Percentiles rank a stretch among this genome's conserved stretches.
phyloP scores from a whole-genome alignment of 257 asterid species.

The Fraxinus pennsylvanica region DNA sequence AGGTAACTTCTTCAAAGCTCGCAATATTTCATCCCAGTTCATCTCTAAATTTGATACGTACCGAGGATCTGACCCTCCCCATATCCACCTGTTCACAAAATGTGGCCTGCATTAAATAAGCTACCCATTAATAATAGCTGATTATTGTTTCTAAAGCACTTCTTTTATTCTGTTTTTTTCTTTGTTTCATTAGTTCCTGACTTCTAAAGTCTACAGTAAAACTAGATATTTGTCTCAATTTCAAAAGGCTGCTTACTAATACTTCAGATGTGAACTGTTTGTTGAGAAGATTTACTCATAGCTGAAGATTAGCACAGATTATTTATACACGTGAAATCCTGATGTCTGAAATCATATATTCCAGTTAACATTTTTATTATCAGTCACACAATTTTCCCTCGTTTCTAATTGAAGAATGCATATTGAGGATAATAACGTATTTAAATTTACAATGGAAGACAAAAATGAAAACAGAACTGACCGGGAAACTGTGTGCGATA shows the following conservation, averaged over 20 bases:
- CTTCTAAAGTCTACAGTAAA: not conserved
- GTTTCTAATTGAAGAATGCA: not conserved
- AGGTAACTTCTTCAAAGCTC: conserved; percentile 33
- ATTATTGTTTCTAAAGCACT: not conserved
- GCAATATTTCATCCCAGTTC: conserved; percentile 50
- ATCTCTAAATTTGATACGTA: conserved; percentile 53
- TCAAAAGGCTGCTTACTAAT: not conserved
- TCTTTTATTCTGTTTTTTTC: not conserved
- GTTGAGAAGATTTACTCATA: not conserved
- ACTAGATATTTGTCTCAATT: not conserved
- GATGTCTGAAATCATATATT: not conserved
- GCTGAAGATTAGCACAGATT: not conserved
- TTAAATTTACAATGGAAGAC: not conserved
- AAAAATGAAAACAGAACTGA: conserved; percentile 24
- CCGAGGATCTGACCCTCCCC: conserved; percentile 67
- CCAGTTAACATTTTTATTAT: not conserved
- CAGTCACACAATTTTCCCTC: not conserved
- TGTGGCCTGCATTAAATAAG: conserved; percentile 62
- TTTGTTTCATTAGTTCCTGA: not conserved
- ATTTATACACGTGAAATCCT: not conserved
- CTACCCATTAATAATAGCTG: conserved; percentile 8
- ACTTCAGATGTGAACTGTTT: not conserved
- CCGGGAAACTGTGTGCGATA: conserved; percentile 45
- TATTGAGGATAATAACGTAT: not conserved
- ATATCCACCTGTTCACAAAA: conserved; percentile 78